Evolutionary conservation across 805 yeast species (phyloP), one percentile per base, ranked within the genome.

Genomic region (Pichia californica): DNA sequence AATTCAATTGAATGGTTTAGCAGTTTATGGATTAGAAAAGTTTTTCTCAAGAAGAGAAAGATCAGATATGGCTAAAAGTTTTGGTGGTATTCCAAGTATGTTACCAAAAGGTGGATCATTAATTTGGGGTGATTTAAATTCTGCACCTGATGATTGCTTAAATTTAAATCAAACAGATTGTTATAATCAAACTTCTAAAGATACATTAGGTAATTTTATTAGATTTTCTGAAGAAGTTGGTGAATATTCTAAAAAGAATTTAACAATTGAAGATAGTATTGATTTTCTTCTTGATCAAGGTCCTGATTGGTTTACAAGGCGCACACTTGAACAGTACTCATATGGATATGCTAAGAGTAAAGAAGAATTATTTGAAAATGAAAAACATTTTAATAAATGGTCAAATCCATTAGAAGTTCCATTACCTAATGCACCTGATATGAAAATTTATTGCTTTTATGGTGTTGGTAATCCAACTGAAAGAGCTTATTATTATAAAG

Each of bases 381-480:
- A 85, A 47, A 68, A 77, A n/a, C 74, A 76, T 53, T 89, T 78
- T 52, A 69, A 76, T 38, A 88, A 84, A 59, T 93, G 99, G 99
- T 64, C 80, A n/a, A 93, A 93, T 57, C 99, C 99, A 3, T 68
- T 93, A 38, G 98, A 93, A 60, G 96, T 81, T 0, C 77, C 91
- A 4, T 72, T 93, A 34, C 99, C 99, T 1, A 71, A 84, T 56
- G 99, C 99, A 0, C 98, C 98, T 3, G 87, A 87, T 58, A 69
- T 93, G 83, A 84, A 86, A 51, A 70, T 88, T 9, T 93, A 70
- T 63, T 87, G 96, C 57, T 81, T 93, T 56, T 93, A 93, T 56
- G 99, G 99, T 5, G 88, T 88, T n/a, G 95, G 96, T 7, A 91
- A 88, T 51, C 94, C 95, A 19, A 91, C 99, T 0, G 99, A 93